Evolutionary conservation across 345 rosid species (phyloP), one percentile per base, ranked within the genome.

Genomic region (Salix arbutifolia): DNA sequence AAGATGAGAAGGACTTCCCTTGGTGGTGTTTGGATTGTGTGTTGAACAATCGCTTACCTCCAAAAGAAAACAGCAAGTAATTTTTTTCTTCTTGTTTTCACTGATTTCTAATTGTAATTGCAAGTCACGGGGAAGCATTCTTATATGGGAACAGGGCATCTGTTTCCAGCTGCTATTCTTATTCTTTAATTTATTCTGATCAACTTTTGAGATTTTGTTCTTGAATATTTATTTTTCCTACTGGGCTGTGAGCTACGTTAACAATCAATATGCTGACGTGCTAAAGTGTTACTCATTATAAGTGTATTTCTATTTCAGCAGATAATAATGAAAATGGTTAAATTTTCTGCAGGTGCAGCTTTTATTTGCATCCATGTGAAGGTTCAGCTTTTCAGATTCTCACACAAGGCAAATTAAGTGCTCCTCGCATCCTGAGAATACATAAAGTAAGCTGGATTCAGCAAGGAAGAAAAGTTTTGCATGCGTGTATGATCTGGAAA

Each of bases 351-450:
- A 96, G 99, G 84, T 96, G 92, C 84, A 94, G 99, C 87, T 96
- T 96, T 89, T 96, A 85, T 87, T 89, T 96, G 81, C 97, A 90
- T 77, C 94, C 97, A 53, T 91, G 89, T 80, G 98, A 94, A 88
- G 99, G 97, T 64, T 90, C 97, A 21, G 60, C 90, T 71, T 84
- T 84, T 71, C 97, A 92, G 86, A 91, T 94, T 74, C 89, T 90
- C 78, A 92, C 98, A 25, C 97, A 92, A 78, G 99, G 99, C 85
- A 96, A 96, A 83, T 87, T 96, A 60, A 96, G 97, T 85, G 99
- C 99, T 64, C 99, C 99, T 64, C 89, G 99, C 65, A 96, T 96
- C 86, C 83, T 96, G 88, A 92, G 99, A 85, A 90, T 94, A 83
- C 97, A 92, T 81, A 96, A 96, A 90, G 99, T 96, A 82, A 84